Conservation (phyloP, 2,329 filamentous ascomycete species). For the Grosmannia huntii region DNA sequence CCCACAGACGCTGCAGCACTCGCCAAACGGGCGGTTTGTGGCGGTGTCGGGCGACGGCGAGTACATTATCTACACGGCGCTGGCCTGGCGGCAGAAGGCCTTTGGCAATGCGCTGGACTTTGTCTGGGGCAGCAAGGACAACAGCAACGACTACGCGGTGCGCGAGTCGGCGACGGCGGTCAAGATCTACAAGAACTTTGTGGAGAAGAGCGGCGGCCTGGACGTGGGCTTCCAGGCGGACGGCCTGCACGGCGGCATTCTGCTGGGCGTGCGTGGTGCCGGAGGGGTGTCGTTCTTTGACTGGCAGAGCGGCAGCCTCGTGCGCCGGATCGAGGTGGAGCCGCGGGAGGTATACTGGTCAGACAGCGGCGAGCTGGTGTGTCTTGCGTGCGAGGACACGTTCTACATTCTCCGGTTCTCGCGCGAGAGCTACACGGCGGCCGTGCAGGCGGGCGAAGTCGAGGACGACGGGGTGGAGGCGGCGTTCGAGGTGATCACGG, state of each 20-base stretch:
- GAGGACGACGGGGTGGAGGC: constrained; percentile 90
- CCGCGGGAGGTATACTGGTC: constrained; percentile 82
- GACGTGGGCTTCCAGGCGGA: constrained; percentile 95
- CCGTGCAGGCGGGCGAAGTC: constrained; percentile 66
- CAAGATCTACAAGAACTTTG: constrained; percentile 96
- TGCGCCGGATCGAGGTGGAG: constrained; percentile 80
- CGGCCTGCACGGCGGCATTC: constrained; percentile 73
- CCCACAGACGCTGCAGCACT: constrained; percentile 86
- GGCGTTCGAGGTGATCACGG: constrained; percentile 91
- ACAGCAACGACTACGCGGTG: constrained; percentile 97
- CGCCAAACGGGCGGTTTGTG: constrained; percentile 79
- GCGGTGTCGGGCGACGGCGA: constrained; percentile 91
- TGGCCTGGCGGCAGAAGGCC: constrained; percentile 94
- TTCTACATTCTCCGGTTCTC: constrained; percentile 93
- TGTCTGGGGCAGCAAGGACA: constrained; percentile 92
- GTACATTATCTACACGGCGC: constrained; percentile 96
- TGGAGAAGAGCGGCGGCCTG: constrained; percentile 75
- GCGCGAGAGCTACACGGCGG: constrained; percentile 75
- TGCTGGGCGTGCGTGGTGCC: constrained; percentile 89
- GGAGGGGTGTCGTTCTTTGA: constrained; percentile 94
- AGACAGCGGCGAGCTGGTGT: constrained; percentile 85
- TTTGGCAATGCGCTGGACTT: constrained; percentile 95
- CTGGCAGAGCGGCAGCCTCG: constrained; percentile 80
- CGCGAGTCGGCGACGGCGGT: constrained; percentile 88
- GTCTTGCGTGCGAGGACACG: constrained; percentile 85